Conservation (phyloP, 441 rosid species). For the Eruca vesicaria region DNA sequence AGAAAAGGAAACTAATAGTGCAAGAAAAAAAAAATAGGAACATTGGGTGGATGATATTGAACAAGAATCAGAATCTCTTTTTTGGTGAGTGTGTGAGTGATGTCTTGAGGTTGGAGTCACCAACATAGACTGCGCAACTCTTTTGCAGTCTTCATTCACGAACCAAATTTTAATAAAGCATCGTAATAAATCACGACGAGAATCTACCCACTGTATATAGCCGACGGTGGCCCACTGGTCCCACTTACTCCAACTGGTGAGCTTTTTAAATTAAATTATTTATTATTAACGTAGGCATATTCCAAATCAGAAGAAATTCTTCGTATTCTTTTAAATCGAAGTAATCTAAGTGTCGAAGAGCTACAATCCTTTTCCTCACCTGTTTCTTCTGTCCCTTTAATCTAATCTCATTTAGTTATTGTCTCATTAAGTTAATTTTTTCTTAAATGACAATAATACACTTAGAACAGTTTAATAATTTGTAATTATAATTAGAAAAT, state of each 20-base stretch:
- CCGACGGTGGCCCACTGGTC: not conserved
- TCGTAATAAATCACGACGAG: not conserved
- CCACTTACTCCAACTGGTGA: not conserved
- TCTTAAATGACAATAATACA: too few relatives aligned
- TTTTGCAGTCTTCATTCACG: conserved; percentile 22
- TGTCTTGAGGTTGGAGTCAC: conserved; percentile 20
- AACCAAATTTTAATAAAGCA: conserved; percentile 10
- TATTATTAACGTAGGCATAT: not conserved
- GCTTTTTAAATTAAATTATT: not conserved
- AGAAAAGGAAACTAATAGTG: not conserved
- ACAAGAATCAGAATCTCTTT: conserved; percentile 30
- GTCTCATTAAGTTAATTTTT: too few relatives aligned
- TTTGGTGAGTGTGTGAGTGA: conserved; percentile 22
- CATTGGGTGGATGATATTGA: conserved; percentile 20
- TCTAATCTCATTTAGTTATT: too few relatives aligned
- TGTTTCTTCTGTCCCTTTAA: too few relatives aligned
- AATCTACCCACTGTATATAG: not conserved
- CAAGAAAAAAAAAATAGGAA: not conserved
- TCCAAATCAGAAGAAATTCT: not conserved
- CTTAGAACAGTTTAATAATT: too few relatives aligned
- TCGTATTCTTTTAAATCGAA: not conserved
- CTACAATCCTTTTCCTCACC: too few relatives aligned
- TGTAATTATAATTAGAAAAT: too few relatives aligned
- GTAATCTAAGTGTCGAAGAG: not conserved
- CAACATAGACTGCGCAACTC: conserved; percentile 14